Evolutionary conservation across 805 yeast genomes (phyloP).

Genomic region (Lachancea quebecensis): DNA sequence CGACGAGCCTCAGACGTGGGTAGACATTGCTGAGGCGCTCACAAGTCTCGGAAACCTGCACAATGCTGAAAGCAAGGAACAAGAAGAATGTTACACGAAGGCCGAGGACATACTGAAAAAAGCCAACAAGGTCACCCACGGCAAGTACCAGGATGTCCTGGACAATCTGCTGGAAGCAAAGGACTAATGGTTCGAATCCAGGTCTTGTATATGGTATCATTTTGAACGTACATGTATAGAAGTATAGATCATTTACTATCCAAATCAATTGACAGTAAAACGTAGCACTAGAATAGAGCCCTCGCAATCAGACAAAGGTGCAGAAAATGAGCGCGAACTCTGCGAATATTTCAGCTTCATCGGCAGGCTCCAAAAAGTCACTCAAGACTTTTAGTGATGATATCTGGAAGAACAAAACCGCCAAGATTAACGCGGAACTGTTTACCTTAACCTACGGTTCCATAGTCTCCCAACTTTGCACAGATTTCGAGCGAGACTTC

Average conservation of each 20-base stretch:
- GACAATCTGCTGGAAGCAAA: slow-evolving; percentile 39
- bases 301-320: background rate
- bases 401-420: slow-evolving; percentile 82
- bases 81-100: slow-evolving; percentile 53
- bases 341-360: background rate
- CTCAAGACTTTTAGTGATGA: slow-evolving; percentile 63
- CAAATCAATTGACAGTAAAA: no score
- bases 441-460: slow-evolving; percentile 95
- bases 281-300: no score
- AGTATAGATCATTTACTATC: background rate
- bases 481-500: slow-evolving; percentile 73
- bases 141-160: slow-evolving; percentile 59
- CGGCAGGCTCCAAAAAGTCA: slow-evolving; percentile 11
- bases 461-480: slow-evolving; percentile 82
- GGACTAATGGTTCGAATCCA: slow-evolving; percentile 7
- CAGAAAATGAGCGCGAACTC: slow-evolving; percentile 3
- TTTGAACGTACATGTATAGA: background rate
- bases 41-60: slow-evolving; percentile 71
- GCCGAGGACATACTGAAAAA: slow-evolving; percentile 64
- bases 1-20: slow-evolving; percentile 77
- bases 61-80: slow-evolving; percentile 59
- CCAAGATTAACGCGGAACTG: slow-evolving; percentile 85
- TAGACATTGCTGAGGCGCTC: slow-evolving; percentile 75
- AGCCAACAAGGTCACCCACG: slow-evolving; percentile 78
- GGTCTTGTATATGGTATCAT: background rate